Evolutionary conservation across 176 grass and related monocot genomes (phyloP), one percentile per base, ranked within the genome.

Genomic region (Zoysia pacifica): DNA sequence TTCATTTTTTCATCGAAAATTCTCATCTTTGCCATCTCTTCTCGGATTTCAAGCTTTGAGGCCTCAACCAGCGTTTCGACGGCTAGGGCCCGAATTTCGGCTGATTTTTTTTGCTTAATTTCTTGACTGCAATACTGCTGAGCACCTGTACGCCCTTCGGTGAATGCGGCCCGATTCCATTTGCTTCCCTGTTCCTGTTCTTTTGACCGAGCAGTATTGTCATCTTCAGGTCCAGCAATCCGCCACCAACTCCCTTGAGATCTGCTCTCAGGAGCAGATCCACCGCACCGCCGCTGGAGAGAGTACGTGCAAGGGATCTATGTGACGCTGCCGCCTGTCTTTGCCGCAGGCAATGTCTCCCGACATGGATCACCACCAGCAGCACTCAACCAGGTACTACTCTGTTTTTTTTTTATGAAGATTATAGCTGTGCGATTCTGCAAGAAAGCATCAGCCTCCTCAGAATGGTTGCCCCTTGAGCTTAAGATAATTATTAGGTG

Each of bases 321-420:
- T 87, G 79, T 78, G 73, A 82, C 47, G 15, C 64, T 15, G 77
- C 65, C 49, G 64, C 54, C 85, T 41, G 72, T 73, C 79, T 39
- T 58, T 3, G 73, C 38, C 73, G 49, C 67, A 72, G 60, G 80
- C 61, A 70, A 87, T 87, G 73, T 67, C 67, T 80, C 38, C 79
- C 50, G 74, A 72, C 80, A 83, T 87, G 80, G 70, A 83, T 67
- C 80, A 51, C 18, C 79, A 15, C 11, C 44, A 81, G 40, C 73
- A 45, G 20, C 50, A 81, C 56, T 8, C 78, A 20, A 53, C 84
- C 16, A 87, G 86, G 85, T 87, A 65, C 52, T 16, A 54, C 52
- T 5, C 14, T 5, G 52, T 54, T 16, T 53, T 14, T 53, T 14
- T 15, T 53, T 53, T 5, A 15, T 53, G 1, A 53, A 12, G 12